Percentiles rank a stretch among this genome's conserved stretches.
Conservation (phyloP, 345 rosid genomes). For the Euphorbia peplus region DNA sequence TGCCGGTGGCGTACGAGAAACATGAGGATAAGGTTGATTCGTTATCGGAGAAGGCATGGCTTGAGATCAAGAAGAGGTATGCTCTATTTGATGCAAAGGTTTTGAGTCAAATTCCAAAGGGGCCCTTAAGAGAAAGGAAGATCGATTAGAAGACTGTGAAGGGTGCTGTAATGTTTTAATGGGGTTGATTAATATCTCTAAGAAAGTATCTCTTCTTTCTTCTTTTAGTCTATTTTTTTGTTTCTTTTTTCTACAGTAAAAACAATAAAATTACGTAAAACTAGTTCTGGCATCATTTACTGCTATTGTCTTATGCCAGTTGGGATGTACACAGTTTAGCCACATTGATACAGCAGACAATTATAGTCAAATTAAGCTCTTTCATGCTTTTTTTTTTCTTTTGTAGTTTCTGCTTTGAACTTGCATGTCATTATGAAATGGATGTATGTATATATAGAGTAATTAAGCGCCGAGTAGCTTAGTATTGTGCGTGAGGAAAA, state of each 20-base stretch:
- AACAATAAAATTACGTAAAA: not conserved
- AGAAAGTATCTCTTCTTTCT: not conserved
- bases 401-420: not conserved
- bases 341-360: not conserved
- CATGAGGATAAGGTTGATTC: slow-evolving; percentile 76
- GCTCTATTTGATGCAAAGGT: slow-evolving; percentile 66
- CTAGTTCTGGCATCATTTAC: not conserved
- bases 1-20: slow-evolving; percentile 82
- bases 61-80: slow-evolving; percentile 71
- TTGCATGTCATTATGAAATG: not conserved
- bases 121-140: slow-evolving; percentile 63
- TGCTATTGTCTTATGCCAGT: not conserved
- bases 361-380: not conserved
- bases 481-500: no score
- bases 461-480: no score
- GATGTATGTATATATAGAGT: no score
- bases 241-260: not conserved
- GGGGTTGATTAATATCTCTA: not conserved
- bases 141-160: slow-evolving; percentile 46
- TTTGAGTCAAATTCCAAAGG: slow-evolving; percentile 77
- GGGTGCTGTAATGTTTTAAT: not conserved
- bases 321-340: not conserved
- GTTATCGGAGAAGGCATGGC: slow-evolving; percentile 60
- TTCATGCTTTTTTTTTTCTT: not conserved
- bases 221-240: not conserved